Evolutionary conservation across 768 basidiomycete genomes (phyloP), one percentile per base, ranked within the genome.

Genomic region (Naganishia randhawae): DNA sequence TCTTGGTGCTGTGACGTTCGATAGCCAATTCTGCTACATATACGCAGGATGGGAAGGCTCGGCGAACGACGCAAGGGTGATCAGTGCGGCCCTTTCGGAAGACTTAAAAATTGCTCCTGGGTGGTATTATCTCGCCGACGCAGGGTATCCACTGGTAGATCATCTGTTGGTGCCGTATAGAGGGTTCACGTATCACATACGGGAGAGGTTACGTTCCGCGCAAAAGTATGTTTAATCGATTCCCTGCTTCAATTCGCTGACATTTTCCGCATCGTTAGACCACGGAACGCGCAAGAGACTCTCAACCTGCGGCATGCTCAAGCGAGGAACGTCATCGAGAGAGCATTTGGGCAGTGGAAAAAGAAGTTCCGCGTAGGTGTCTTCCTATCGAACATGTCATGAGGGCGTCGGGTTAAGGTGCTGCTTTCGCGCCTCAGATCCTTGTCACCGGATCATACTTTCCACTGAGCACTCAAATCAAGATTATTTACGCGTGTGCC

Each of bases 41-140:
- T 32, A 19, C 16, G 66, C 66, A 13, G 66, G 66, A 9, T 64
- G 63, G 63, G 63, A 64, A 22, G 63, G 63, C 2, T 50, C 63
- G 3, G 45, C 31, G 33, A 11, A 64, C 33, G 63, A 64, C 19
- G 16, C 10, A 8, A 45, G 27, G 29, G 42, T 64, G 10, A 31
- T 29, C 45, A 16, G 29, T 8, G n/a, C 19, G 13, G 63, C 45
- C 8, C 22, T 64, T 3, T 2, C 19, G 10, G 3, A 5, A 6
- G 63, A 45, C 3, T 13, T 13, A 5, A 33, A 55, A 16, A 17
- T 19, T 1, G 39, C 57, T 19, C 66, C 66, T 6, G 66, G 53
- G 6, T 67, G 37, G 17, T 80, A 74, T 64, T 81, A 78, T 62
- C 75, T 82, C 33, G 79, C 72, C 6, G 77, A 82, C 76, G 80